Percentiles rank a stretch among this genome's conserved stretches.
These are phyloP conservation scores for Vigna mungo DNA, from an alignment of 306 rosid genomes.

Conservation along the genomic window DNA sequence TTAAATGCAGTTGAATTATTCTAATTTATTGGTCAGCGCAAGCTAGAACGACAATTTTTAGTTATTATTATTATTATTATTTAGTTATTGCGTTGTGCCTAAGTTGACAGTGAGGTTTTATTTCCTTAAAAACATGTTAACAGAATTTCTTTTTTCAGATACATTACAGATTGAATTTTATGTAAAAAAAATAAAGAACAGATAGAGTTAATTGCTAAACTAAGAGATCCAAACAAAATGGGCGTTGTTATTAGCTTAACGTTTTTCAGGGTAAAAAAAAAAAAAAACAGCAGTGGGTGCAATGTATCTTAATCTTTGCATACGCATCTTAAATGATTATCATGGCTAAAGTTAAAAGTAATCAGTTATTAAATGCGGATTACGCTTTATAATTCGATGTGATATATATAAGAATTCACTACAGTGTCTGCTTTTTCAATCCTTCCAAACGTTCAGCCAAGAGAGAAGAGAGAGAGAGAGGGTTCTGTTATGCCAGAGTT, in stretches of 20 bases:
- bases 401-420: not conserved
- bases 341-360: not conserved
- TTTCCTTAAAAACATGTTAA: not conserved
- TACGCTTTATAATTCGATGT: not conserved
- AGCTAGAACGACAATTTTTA: not conserved
- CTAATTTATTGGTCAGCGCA: not conserved
- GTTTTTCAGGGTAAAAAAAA: not conserved
- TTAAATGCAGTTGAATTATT: not conserved
- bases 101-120: not conserved
- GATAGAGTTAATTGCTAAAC: not conserved
- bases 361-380: not conserved
- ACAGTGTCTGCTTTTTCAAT: constrained; percentile 33
- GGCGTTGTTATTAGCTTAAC: not conserved
- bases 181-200: not conserved
- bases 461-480: constrained; percentile 42
- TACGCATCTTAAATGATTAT: constrained; percentile 14
- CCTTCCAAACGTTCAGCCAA: constrained; percentile 42
- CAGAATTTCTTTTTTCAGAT: not conserved
- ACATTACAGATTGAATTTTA: not conserved
- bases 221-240: not conserved
- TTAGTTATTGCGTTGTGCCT: not conserved
- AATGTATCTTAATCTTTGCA: constrained; percentile 1
- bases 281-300: constrained; percentile 1
- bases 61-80: no score
- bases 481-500: constrained; percentile 52